Evolutionary conservation across 371 early-diverging fungal genomes (phyloP), one percentile per base, ranked within the genome.

Genomic region (Mucor sp.): DNA sequence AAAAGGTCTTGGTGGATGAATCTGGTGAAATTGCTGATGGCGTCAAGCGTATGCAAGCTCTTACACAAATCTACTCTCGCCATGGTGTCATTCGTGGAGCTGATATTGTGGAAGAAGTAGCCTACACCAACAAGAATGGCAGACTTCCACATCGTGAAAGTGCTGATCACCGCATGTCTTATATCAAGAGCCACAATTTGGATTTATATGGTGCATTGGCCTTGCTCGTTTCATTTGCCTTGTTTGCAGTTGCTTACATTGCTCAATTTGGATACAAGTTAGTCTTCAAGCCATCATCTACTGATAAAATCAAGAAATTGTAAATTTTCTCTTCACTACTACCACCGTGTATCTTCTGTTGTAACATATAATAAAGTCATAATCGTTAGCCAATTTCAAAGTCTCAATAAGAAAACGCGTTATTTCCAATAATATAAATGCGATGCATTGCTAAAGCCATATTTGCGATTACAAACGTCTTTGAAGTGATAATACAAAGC

Each of bases 21-120:
- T 35, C 39, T 43, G 63, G 66, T 4, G 35, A 67, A 47, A 63
- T 65, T 11, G 64, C 41, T 12, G 44, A 41, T 8, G 62, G 47
- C 12, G 64, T 73, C 11, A 35, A 70, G 23, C 70, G 70, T 9
- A 63, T 65, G 41, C 48, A 68, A 15, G 43, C 65, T 14, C 47
- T 67, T 19, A 28, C 66, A 0, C 76, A 76, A 55, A 72, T 76
- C 6, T 53, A 60, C 44, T 56, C 74, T 11, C 41, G 66, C 7
- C 59, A 47, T 58, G 73, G 63, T 21, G 43, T 63, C 14, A 19
- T 39, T 4, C 66, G 66, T 12, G 76, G 74, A 6, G 76, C 73
- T 23, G 68, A 73, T 66, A 11, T 67, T 4, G 70, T 72, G 39
- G 73, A 76, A 35, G 76, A 72, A 30, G 63, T 67, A 4, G 21